Base-by-base conservation (phyloP, 441 rosid genomes). In the Erodium moschatum region DNA sequence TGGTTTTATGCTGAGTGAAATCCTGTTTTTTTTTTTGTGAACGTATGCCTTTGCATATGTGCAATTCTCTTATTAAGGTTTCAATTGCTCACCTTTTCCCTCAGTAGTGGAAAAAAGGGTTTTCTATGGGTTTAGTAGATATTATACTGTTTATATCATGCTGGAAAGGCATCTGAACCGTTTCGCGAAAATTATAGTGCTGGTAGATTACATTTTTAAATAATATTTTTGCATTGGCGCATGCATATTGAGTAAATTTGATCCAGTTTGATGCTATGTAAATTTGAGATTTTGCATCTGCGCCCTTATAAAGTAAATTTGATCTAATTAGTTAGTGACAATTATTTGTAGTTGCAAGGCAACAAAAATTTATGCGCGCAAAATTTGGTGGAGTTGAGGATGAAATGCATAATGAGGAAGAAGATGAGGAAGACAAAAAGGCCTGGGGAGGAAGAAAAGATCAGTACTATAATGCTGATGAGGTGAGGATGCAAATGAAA, bases 331-430 rank as follows among this genome's bases (percentile, higher is more conserved):
- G 50, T 67, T 67, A 2, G 15, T 64, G 27, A 13, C 12, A 8
- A 5, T 67, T 33, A 35, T 73, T 65, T 80, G 76, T 76, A 94
- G 98, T 94, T 81, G 76, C 64, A 38, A 85, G 82, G 85, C 96
- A 88, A 71, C 83, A 81, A 60, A 91, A 88, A 67, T 83, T 73
- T 80, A 73, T 87, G 21, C 76, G 66, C 68, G 79, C 82, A 58
- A 89, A 83, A 81, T 80, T 76, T 84, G 96, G 97, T 48, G 87
- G 78, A 69, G 81, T 73, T 72, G 96, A 85, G 46, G 91, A 88
- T 42, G 96, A 87, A 75, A 78, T 87, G 90, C 78, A 80, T 52
- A 86, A 83, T 64, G 92, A 85, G 66, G 85, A 81, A 5, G 76
- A 79, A 12, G 85, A 81, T 12, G 88, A 84, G 68, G 85, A 78